Percentiles rank a stretch among this genome's conserved stretches.
Evolutionary conservation across 129 eudicot genomes (phyloP).

Genomic region (Sambucus nigra): DNA sequence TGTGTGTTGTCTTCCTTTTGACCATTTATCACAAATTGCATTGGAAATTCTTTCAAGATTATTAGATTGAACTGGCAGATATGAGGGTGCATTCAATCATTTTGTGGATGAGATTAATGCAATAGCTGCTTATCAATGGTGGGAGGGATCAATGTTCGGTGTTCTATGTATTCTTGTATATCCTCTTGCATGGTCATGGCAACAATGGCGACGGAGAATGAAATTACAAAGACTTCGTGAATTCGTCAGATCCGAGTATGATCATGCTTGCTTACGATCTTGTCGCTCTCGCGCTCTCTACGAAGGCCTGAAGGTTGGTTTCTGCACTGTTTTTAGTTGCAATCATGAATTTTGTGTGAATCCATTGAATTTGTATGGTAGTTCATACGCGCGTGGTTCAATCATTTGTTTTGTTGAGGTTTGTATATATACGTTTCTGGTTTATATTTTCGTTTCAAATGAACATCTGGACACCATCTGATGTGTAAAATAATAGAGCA

Average conservation of each 20-base stretch:
- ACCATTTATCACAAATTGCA: not conserved
- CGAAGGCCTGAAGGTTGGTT: slow-evolving; percentile 87
- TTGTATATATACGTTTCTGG: not conserved
- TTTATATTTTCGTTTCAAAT: too few relatives aligned
- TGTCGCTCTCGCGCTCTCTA: slow-evolving; percentile 99
- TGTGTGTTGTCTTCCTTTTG: not conserved
- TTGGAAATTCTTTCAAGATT: slow-evolving; percentile 4
- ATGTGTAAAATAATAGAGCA: too few relatives aligned
- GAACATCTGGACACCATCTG: too few relatives aligned
- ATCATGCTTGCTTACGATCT: slow-evolving; percentile 96
- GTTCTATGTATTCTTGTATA: slow-evolving; percentile 70
- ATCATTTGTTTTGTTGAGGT: too few relatives aligned
- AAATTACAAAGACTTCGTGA: slow-evolving; percentile 85
- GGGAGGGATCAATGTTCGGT: slow-evolving; percentile 85
- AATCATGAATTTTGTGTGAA: too few relatives aligned
- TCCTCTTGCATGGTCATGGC: slow-evolving; percentile 99
- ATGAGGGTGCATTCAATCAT: slow-evolving; percentile 86
- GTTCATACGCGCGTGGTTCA: not conserved
- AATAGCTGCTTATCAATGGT: slow-evolving; percentile 86
- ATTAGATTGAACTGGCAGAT: slow-evolving; percentile 43
- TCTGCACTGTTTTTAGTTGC: not conserved
- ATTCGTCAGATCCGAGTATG: slow-evolving; percentile 93
- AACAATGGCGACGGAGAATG: slow-evolving; percentile 80
- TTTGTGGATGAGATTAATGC: slow-evolving; percentile 89
- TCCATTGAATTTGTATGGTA: not conserved